Base-by-base conservation (phyloP, 225 moss, liverwort and hornwort genomes). In the Ulota crispa region DNA sequence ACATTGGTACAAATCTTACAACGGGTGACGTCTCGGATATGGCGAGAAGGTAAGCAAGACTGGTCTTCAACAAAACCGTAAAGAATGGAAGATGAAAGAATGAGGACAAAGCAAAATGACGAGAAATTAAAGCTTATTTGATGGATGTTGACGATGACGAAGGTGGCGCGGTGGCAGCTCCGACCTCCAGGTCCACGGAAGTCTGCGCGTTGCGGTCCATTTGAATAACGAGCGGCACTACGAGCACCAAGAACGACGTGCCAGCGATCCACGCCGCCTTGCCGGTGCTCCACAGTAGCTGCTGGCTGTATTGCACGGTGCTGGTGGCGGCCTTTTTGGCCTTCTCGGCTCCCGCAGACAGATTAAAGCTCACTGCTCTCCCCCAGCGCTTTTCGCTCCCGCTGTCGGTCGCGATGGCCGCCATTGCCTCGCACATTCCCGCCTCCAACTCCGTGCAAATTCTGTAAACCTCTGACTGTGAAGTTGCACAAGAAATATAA, bases 231-330 rank as follows among this genome's bases (percentile, higher is more conserved):
- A 93, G 87, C 61, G 97, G 97, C 72, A 92, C 95, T 3, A 98
- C 90, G 30, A 95, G 86, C n/a, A 95, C 92, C 83, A 98, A 75
- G 68, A 94, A 86, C 56, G 95, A 94, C 8, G 97, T 88, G 21
- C 97, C 97, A 24, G 94, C 95, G 50, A 95, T 90, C 95, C 95
- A 95, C 2, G 97, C 97, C 67, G 97, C 97, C 81, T 94, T 94
- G 14, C 97, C 94, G 2, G 97, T 98, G 87, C 94, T 98, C 97
- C 95, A 95, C 75, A 98, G 78, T 85, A 95, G 47, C 82, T 89
- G 90, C 85, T 94, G 92, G 77, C 94, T 95, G 55, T 93, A 92
- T 74, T 95, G 90, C 74, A 92, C 93, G 23, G 94, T 97, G 82
- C 85, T 94, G 30, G 86, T 76, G 24, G 94, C 84, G 7, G 93